These are phyloP conservation scores for Starmerella sirachaensis DNA, from an alignment of 805 yeast genomes.

Conservation along the genomic window DNA sequence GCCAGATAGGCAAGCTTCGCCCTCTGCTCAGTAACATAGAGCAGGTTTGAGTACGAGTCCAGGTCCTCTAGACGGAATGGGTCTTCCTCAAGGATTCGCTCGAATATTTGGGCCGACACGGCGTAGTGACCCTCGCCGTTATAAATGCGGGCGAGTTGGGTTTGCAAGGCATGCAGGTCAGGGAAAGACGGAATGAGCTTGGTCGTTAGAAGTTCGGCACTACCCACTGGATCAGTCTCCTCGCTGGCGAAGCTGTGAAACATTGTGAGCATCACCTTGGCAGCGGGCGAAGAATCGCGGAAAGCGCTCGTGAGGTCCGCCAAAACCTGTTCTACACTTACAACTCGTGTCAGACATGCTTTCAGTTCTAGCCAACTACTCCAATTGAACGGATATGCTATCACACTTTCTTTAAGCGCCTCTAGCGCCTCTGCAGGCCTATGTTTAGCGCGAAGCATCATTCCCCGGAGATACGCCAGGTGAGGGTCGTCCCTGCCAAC, in stretches of 20 bases:
- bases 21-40: constrained; percentile 84
- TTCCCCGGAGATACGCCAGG: constrained; percentile 60
- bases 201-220: constrained; percentile 6
- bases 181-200: constrained; percentile 51
- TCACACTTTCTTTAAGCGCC: constrained; percentile 47
- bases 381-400: constrained; percentile 78
- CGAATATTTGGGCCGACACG: constrained; percentile 69
- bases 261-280: constrained; percentile 35
- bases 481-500: constrained; percentile 34
- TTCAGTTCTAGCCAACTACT: constrained; percentile 79
- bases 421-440: constrained; percentile 50
- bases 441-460: constrained; percentile 50
- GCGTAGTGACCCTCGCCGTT: constrained; percentile 78
- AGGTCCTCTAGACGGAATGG: constrained; percentile 83
- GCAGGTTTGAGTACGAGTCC: constrained; percentile 86
- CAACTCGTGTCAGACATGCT: constrained; percentile 37
- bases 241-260: constrained; percentile 60
- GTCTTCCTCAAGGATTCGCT: constrained; percentile 56
- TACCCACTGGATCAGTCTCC: constrained; percentile 42
- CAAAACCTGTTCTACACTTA: constrained; percentile 8
- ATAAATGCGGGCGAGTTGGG: constrained; percentile 70
- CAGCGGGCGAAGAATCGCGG: not conserved
- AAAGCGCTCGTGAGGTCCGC: constrained; percentile 5
- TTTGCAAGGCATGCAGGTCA: constrained; percentile 54
- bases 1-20: constrained; percentile 78